These are phyloP conservation scores for Boechera retrofracta DNA, from an alignment of 345 rosid genomes.

Conservation along the genomic window DNA sequence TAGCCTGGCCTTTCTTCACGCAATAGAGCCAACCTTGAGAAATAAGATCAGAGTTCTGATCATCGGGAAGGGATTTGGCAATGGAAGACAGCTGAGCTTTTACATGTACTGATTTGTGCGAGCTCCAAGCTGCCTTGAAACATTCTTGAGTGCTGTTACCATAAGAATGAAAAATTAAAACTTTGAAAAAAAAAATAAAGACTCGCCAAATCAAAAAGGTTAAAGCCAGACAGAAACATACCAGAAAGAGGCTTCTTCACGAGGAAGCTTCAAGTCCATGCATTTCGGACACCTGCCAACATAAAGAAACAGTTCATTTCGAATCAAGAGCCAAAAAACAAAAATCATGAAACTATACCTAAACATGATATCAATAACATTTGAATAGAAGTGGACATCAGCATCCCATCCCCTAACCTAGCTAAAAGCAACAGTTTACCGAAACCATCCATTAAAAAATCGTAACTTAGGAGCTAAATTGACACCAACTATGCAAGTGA, in stretches of 20 bases:
- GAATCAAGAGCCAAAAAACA: not conserved
- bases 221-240: constrained; percentile 31
- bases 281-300: constrained; percentile 88
- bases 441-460: not conserved
- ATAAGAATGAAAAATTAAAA: not conserved
- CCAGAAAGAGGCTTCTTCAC: constrained; percentile 96
- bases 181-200: not conserved
- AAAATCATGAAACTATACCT: not conserved
- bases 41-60: constrained; percentile 47
- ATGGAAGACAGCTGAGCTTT: constrained; percentile 66
- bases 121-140: constrained; percentile 91
- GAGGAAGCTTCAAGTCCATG: constrained; percentile 87
- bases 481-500: not conserved
- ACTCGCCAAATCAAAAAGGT: constrained; percentile 2
- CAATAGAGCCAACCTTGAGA: constrained; percentile 84
- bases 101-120: constrained; percentile 83
- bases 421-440: not conserved
- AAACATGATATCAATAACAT: not conserved
- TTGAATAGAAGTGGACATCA: not conserved
- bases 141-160: constrained; percentile 84
- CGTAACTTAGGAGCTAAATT: not conserved
- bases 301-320: not conserved
- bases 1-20: constrained; percentile 70
- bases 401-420: not conserved
- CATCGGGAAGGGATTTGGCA: constrained; percentile 53